Conservation (phyloP, 257 asterid species). For the Handroanthus guayacan region DNA sequence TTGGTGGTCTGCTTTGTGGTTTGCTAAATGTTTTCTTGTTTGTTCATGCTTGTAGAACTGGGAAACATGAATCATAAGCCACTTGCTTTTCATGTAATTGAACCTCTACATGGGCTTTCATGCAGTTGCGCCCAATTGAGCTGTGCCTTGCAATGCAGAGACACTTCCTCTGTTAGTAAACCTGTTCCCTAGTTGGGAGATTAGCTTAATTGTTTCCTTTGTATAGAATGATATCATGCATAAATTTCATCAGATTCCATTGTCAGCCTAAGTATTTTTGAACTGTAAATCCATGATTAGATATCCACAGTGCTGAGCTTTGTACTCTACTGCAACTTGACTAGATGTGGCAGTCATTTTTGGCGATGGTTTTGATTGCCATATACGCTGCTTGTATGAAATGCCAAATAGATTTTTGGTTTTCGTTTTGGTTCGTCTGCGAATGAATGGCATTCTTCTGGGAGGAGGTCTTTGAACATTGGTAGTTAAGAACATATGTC, state of each 20-base stretch:
- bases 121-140: not conserved
- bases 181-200: not conserved
- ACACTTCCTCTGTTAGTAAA: not conserved
- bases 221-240: not conserved
- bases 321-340: not conserved
- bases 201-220: conserved; percentile 12
- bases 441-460: not conserved
- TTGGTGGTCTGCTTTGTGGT: conserved; percentile 17
- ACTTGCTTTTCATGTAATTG: not conserved
- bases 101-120: not conserved
- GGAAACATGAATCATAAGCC: conserved; percentile 18
- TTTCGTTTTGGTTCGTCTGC: not conserved
- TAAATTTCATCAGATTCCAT: not conserved
- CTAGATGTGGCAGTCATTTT: conserved; percentile 26
- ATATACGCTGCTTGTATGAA: conserved; percentile 2
- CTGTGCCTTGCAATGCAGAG: not conserved
- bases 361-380: not conserved
- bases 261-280: not conserved
- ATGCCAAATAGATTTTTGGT: not conserved
- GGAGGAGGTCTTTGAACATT: not conserved
- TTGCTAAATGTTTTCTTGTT: conserved; percentile 9
- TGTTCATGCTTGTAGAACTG: conserved; percentile 29
- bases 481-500: not conserved
- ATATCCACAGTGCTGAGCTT: not conserved
- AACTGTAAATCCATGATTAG: not conserved